A percentile compares a stretch with the other conserved stretches of the same genome.
Conservation (phyloP, 192 early-diverging fungal species). For the Powellomyces hirtus region DNA sequence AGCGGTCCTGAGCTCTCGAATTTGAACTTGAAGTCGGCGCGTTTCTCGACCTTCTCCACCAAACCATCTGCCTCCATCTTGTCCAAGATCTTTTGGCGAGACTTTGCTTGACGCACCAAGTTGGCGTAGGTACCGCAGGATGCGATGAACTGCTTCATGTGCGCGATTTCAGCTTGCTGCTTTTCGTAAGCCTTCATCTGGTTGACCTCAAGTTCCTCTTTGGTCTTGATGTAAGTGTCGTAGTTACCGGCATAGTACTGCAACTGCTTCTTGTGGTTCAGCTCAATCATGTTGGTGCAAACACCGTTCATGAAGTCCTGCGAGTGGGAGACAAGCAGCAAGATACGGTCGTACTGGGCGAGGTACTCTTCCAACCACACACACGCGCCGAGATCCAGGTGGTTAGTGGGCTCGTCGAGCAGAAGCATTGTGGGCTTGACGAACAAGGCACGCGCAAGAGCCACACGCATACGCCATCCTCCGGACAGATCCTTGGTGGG, state of each 20-base stretch:
- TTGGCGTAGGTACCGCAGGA: conserved; percentile 99
- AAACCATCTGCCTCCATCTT: conserved; percentile 99
- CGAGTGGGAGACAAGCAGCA: conserved; percentile 89
- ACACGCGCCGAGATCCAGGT: conserved; percentile 89
- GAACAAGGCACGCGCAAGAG: conserved; percentile 94
- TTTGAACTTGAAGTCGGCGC: conserved; percentile 75
- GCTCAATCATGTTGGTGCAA: conserved; percentile 94
- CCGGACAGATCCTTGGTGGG: conserved; percentile 96
- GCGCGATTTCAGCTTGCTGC: conserved; percentile 98
- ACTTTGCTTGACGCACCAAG: conserved; percentile 97
- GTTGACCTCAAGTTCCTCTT: conserved; percentile 93
- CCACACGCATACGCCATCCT: conserved; percentile 99
- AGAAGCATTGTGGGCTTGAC: conserved; percentile 77
- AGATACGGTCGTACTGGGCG: conserved; percentile 75
- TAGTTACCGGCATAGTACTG: conserved; percentile 97
- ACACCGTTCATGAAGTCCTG: conserved; percentile 94
- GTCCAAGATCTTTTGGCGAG: conserved; percentile 99
- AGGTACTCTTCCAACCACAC: conserved; percentile 84
- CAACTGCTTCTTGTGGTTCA: conserved; percentile 86
- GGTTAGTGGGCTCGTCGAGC: conserved; percentile 71
- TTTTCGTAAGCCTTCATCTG: conserved; percentile 99
- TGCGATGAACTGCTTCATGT: conserved; percentile 99
- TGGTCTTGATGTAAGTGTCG: conserved; percentile 93
- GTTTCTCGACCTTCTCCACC: conserved; percentile 88
- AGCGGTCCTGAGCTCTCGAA: conserved; percentile 86